A percentile compares a stretch with the other conserved stretches of the same genome.
These are phyloP conservation scores for Alnus glutinosa DNA, from an alignment of 306 rosid genomes.

Conservation along the genomic window DNA sequence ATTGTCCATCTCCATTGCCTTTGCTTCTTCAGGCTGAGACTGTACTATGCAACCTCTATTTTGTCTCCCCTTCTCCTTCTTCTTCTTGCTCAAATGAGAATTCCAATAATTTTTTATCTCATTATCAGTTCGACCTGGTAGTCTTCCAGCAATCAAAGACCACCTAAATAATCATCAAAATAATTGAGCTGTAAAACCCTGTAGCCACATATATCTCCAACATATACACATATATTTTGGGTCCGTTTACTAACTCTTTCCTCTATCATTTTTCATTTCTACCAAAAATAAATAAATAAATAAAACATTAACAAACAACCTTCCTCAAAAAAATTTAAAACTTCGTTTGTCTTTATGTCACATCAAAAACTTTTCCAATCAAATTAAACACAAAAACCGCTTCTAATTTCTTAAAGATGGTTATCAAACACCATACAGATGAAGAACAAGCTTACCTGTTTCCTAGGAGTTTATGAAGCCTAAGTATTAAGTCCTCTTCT, in stretches of 20 bases:
- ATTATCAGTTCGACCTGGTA: constrained; percentile 48
- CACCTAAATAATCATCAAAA: constrained; percentile 19
- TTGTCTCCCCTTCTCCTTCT: constrained; percentile 27
- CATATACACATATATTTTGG: too few species aligned
- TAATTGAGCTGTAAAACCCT: neutral
- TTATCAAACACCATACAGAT: too few species aligned
- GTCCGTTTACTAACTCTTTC: too few species aligned
- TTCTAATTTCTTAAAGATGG: too few species aligned
- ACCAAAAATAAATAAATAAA: too few species aligned
- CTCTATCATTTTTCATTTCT: too few species aligned
- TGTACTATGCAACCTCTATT: constrained; percentile 10
- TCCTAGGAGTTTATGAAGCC: constrained; percentile 67
- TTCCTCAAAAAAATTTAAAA: too few species aligned
- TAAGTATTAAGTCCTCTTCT: constrained; percentile 65
- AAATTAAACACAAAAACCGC: too few species aligned
- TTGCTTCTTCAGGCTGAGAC: constrained; percentile 1
- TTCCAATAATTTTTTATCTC: constrained; percentile 50
- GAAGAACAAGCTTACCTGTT: constrained; percentile 40
- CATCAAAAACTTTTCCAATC: too few species aligned
- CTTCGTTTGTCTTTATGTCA: too few species aligned
- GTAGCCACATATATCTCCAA: neutral
- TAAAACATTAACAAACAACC: too few species aligned
- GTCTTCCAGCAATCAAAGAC: constrained; percentile 47
- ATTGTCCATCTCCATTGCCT: neutral
- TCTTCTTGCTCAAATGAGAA: constrained; percentile 48